Base-by-base conservation (phyloP, 2,329 filamentous ascomycete genomes). In the Colletotrichum camelliae region DNA sequence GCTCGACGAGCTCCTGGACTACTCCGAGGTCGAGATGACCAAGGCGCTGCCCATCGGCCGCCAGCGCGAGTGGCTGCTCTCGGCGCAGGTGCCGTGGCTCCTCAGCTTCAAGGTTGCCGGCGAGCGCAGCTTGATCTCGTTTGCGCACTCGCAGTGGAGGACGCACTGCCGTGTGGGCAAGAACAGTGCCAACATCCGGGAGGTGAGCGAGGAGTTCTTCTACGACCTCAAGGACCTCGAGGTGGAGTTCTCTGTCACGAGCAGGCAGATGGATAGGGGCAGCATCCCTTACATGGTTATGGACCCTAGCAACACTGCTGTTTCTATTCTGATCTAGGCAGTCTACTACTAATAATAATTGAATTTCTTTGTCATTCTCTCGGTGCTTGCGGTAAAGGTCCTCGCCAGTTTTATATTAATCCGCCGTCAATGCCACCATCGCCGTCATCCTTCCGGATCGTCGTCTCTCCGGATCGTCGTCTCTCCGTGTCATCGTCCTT, bases 31-130 rank as follows among this genome's bases (percentile, higher is more conserved):
- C 0, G 81, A 86, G 67, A 79, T 89, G 16, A 79, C 85, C 21
- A 79, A 79, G 4, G 82, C 87, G 1, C 81, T 89, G 4, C 88
- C 87, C 1, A 84, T 88, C 58, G 83, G 84, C 31, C 79, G 84
- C 3, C 81, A 84, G 39, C 79, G 83, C 4, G 82, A 88, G 76
- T 89, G 88, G 87, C 79, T 89, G 7, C 81, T 89, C 1, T 80
- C 85, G 1, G 83, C 84, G 1, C 86, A 89, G 61, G 77, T 89
- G 1, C 87, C 88, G 1, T 86, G 85, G 79, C 81, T 89, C 1
- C 82, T 89, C 10, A 87, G 85, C 74, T 87, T 85, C 80, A 82
- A 83, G 70, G 86, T 87, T 7, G 82, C 82, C 0, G 80, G 83
- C 21, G 83, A 87, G 24, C 80, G 86, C 67, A 88, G 83, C 48